Base-by-base conservation (phyloP, 768 basidiomycete genomes). In the Leccinum aurantiacum region DNA sequence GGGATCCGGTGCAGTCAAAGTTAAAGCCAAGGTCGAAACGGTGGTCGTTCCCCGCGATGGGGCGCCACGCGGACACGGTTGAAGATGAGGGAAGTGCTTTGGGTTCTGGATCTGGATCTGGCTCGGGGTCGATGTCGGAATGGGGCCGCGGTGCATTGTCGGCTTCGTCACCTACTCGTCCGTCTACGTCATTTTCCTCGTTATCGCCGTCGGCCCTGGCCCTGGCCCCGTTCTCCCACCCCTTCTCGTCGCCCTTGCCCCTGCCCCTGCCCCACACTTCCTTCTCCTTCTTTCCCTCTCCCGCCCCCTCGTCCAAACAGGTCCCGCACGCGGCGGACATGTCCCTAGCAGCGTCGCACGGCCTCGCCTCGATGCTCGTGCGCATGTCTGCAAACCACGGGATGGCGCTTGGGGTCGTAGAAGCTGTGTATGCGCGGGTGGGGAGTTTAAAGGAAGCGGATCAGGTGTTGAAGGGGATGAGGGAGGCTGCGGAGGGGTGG, bases 371-470 rank as follows among this genome's bases (percentile, higher is more conserved):
- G 48, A 64, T 74, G 15, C 60, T 84, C 3, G 64, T 70, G 10
- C 68, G 67, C 58, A 80, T 86, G 72, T 76, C 80, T 1, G 64
- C 71, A 19, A 80, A 81, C 33, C 80, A 83, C 46, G 78, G 79
- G 15, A 80, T 80, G 59, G 69, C 67, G 13, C 65, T 77, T 48
- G 71, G 74, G 3, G 75, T 81, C 6, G 81, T 82, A 19, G 70
- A 74, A 53, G 68, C 68, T 14, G 72, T 82, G 29, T 82, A 77
- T 61, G 37, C 66, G 9, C 35, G 63, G 1, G 67, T 76, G 22
- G 62, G 70, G 51, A 77, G 71, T 58, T 64, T 85, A 17, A 59
- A 67, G 14, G 68, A 71, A 56, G 73, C 80, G 25, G 80, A 82
- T 54, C 66, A 70, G 49, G 69, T 77, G 46, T 65, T 80, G 62